Evolutionary conservation across 208 protist genomes (phyloP).

Genomic region (Trypanosoma caninum): DNA sequence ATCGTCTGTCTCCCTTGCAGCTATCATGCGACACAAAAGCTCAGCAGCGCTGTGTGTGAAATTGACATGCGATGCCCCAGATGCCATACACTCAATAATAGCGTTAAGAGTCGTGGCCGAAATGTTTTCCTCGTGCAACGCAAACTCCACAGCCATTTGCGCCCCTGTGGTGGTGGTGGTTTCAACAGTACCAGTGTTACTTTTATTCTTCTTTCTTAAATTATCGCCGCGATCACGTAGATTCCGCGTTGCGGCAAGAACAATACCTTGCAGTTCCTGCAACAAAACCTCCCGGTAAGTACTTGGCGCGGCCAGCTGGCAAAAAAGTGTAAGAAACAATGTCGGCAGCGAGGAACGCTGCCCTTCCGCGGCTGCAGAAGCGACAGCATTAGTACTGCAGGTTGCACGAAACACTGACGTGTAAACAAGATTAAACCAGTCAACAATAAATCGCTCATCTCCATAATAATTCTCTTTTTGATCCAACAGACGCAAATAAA

Average conservation of each 20-base stretch:
- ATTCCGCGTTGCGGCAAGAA: constrained; percentile 20
- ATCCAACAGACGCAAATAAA: constrained; percentile 14
- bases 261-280: constrained; percentile 38
- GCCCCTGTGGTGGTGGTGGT: constrained; percentile 11
- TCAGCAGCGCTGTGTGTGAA: constrained; percentile 47
- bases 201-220: neutral
- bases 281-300: constrained; percentile 33
- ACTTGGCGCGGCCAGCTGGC: constrained; percentile 44
- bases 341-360: constrained; percentile 20
- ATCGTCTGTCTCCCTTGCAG: constrained; percentile 8
- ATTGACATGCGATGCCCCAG: constrained; percentile 49
- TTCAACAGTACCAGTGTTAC: neutral
- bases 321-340: constrained; percentile 29
- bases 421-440: constrained; percentile 51
- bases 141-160: constrained; percentile 26
- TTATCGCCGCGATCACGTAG: neutral
- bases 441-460: constrained; percentile 21
- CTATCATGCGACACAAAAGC: constrained; percentile 49
- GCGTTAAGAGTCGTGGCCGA: constrained; percentile 59
- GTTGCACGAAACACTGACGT: constrained; percentile 31
- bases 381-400: neutral
- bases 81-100: constrained; percentile 70
- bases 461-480: neutral
- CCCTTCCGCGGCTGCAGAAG: constrained; percentile 1
- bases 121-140: constrained; percentile 26